Base-by-base conservation (phyloP, 257 asterid genomes). In the Plantago ovata region DNA sequence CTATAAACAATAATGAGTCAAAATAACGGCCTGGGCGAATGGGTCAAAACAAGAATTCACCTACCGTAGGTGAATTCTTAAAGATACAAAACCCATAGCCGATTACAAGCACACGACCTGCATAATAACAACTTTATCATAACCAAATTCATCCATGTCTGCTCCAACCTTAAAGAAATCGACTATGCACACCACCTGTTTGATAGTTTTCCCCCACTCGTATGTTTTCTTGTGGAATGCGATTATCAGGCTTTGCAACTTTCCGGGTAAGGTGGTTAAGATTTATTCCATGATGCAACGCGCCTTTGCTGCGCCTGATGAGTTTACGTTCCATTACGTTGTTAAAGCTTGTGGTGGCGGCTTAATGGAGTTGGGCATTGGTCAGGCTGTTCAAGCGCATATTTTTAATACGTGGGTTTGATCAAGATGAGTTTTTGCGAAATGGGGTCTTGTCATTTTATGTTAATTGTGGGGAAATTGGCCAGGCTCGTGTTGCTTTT, bases 191-290 rank as follows among this genome's bases (percentile, higher is more conserved):
- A 81, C 63, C 69, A 82, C n/a, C 45, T 85, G 88, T 85, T 85
- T 56, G 95, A 82, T 54, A 86, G 63, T 71, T 80, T 80, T 68
- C 80, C 82, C 1, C 70, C 76, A 21, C 77, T 60, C 18, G n/a
- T 60, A 85, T 72, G 78, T 82, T 19, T 80, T 70, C 74, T 42
- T 80, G 32, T 82, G 95, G 91, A 85, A 85, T 60, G 91, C 87
- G 5, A 81, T 82, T 67, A 80, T 85, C 75, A 82, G 77, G 51
- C 44, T 47, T 68, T 80, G 69, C 52, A 61, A 60, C 54, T 61
- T 73, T 77, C 67, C 68, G 11, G 70, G 45, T 53, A 49, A 72
- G 15, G 88, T 77, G 21, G 19, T 80, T 33, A 75, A 76, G 36
- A 63, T 76, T 81, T 80, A 82, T 62, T 69, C 75, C 3, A 71